phyloP scores from a whole-genome alignment of 2,329 filamentous ascomycete genomes.

The Alternaria postmessia region DNA sequence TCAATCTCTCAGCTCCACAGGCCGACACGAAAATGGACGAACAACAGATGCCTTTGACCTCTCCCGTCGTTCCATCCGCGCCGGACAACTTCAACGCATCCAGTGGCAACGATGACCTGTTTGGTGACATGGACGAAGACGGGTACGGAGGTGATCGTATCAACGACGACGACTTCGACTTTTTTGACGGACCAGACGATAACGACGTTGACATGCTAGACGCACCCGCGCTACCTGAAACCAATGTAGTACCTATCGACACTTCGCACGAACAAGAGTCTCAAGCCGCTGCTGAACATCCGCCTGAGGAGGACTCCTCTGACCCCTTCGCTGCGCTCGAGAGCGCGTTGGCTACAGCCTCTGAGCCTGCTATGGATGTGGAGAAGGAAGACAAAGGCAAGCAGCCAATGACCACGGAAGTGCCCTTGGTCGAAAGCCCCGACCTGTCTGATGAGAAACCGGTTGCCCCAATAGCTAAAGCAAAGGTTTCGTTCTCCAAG shows the following conservation, averaged over 20 bases:
- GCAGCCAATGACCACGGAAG: conserved; percentile 1
- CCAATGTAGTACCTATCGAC: conserved; percentile 15
- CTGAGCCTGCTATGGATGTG: conserved; percentile 4
- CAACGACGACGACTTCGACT: conserved; percentile 85
- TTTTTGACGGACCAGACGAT: conserved; percentile 73
- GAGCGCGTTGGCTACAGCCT: conserved; percentile 32
- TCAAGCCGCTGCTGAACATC: background rate
- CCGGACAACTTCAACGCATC: conserved; percentile 35
- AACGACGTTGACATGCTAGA: conserved; percentile 49
- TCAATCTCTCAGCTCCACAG: conserved; percentile 43
- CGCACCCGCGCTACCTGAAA: conserved; percentile 28
- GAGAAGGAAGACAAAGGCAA: conserved; percentile 9
- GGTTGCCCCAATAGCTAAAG: background rate
- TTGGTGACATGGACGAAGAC: conserved; percentile 71
- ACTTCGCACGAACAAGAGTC: conserved; percentile 2
- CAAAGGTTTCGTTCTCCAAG: conserved; percentile 14
- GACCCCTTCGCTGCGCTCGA: conserved; percentile 43
- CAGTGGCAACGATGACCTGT: conserved; percentile 64
- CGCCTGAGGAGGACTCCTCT: conserved; percentile 33
- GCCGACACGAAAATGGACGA: conserved; percentile 29
- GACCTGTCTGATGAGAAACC: conserved; percentile 1
- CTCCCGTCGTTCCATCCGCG: conserved; percentile 30
- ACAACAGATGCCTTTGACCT: conserved; percentile 32
- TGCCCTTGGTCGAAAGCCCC: background rate
- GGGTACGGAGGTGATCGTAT: conserved; percentile 76